These are phyloP conservation scores for Phytophthora pisi DNA, from an alignment of 352 stramenopile genomes.

Conservation along the genomic window DNA sequence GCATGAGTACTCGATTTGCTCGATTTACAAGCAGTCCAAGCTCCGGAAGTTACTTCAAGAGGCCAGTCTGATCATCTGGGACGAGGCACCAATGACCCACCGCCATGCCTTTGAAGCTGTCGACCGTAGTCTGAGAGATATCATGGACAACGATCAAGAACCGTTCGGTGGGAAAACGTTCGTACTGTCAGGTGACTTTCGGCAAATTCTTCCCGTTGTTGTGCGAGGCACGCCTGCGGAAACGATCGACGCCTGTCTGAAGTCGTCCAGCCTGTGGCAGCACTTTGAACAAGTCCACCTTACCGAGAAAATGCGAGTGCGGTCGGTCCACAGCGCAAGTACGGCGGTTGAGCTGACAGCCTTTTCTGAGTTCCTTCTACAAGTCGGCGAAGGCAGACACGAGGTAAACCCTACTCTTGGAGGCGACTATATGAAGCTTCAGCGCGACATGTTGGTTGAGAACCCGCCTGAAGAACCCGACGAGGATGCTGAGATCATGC, in stretches of 20 bases:
- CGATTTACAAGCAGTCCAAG: too few relatives aligned
- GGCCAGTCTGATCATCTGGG: too few relatives aligned
- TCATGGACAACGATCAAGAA: too few relatives aligned
- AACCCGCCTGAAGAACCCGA: neutral
- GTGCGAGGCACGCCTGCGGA: neutral
- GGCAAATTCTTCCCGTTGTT: conserved; percentile 29
- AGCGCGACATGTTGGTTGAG: neutral
- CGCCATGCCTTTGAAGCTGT: too few relatives aligned
- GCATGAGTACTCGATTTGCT: too few relatives aligned
- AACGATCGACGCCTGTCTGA: conserved; percentile 23
- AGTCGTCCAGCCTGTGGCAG: conserved; percentile 3
- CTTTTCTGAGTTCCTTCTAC: neutral
- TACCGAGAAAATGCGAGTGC: conserved; percentile 9
- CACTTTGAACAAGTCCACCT: conserved; percentile 9
- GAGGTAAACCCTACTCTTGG: neutral
- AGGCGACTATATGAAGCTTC: neutral
- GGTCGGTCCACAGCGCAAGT: neutral
- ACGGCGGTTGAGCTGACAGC: neutral
- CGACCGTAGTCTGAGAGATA: too few relatives aligned
- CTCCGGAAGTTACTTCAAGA: too few relatives aligned
- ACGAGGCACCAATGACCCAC: too few relatives aligned
- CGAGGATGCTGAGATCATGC: neutral
- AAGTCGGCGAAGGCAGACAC: conserved; percentile 17
- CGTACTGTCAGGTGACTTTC: conserved; percentile 28
- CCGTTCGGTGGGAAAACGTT: neutral